Base-by-base conservation (phyloP, 2,329 filamentous ascomycete genomes). In the Septoria linicola region DNA sequence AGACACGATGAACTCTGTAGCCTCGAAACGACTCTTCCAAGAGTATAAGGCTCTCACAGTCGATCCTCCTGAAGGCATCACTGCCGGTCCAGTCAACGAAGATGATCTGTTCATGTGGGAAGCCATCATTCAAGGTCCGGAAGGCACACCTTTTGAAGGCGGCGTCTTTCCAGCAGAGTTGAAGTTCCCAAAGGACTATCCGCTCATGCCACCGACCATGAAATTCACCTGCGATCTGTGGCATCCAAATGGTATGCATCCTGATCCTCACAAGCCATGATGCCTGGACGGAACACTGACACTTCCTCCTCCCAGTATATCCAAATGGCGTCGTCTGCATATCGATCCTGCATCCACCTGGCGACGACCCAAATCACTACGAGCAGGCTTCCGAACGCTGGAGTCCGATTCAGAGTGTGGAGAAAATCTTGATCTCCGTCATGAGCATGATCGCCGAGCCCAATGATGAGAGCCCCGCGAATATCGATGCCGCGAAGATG, bases 391-490 rank as follows among this genome's bases (percentile, higher is more conserved):
- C 87, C 1, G 93, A 97, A 76, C 85, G 92, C 58, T 97, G 92
- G 92, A 92, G 87, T 21, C 92, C 92, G 10, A 96, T 97, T 57
- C 93, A 97, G 75, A 93, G 87, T 53, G 92, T 96, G 61, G 93
- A 97, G 75, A 97, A 96, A 78, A 97, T 97, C 62, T 78, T 97
- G 61, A 90, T 97, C 51, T 90, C 85, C 41, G 92, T 97, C 54
- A 97, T 97, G 87, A 96, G 89, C 72, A 97, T 97, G 91, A 81
- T 97, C 39, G 91, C 91, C 1, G 91, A 96, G 73, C 91, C 92
- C 54, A 97, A 97, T 71, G 92, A 97, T 68, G 92, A 97, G 79
- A 93, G 87, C 59, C 92, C 92, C 0, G 92, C 92, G 51, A 97
- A 97, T 67, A 88, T 97, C 35, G 92, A 97, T 74, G 92, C 92